Base-by-base conservation (phyloP, 1,284 basidiomycete genomes). In the Ganoderma sinense region DNA sequence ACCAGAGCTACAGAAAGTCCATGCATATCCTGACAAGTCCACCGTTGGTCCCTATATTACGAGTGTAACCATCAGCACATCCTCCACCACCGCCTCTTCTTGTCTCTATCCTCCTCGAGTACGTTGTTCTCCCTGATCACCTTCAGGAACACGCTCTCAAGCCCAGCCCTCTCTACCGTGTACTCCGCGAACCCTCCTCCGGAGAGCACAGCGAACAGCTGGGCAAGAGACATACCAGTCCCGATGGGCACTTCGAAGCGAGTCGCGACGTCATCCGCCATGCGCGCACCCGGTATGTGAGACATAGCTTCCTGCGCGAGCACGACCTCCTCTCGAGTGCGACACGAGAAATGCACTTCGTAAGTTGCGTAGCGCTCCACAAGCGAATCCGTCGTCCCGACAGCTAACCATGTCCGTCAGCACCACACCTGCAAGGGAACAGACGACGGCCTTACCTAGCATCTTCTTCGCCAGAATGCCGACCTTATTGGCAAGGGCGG, bases 331-430 rank as follows among this genome's bases (percentile, higher is more conserved):
- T 89, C 87, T 7, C 89, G 86, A 0, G 87, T 88, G 0, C 86
- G 88, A 75, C 89, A 90, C 0, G 88, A 86, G 77, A 95, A 89
- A 75, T 95, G 94, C 10, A 95, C 89, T 78, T 95, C 92, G 79
- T 95, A 95, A 2, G 87, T 89, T 1, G 89, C 90, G 72, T 91
- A 91, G 10, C 91, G 88, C 23, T 86, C 82, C 0, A 88, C 89
- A 13, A 95, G 86, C 4, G 86, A 83, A 11, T 87, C 84, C 0
- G 88, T 90, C 0, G 93, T 92, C 1, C 92, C 93, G 59, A 94
- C 83, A 64, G 92, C 89, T 86, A 66, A 56, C 62, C 58, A 62
- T 33, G 71, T 67, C 62, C 55, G 62, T 64, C 51, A 62, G 31
- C 40, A 63, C 41, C 41, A 18, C 48, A 33, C 20, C 20, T 36